phyloP scores from a whole-genome alignment of 2,329 filamentous ascomycete genomes.

The Diaporthe helianthi region DNA sequence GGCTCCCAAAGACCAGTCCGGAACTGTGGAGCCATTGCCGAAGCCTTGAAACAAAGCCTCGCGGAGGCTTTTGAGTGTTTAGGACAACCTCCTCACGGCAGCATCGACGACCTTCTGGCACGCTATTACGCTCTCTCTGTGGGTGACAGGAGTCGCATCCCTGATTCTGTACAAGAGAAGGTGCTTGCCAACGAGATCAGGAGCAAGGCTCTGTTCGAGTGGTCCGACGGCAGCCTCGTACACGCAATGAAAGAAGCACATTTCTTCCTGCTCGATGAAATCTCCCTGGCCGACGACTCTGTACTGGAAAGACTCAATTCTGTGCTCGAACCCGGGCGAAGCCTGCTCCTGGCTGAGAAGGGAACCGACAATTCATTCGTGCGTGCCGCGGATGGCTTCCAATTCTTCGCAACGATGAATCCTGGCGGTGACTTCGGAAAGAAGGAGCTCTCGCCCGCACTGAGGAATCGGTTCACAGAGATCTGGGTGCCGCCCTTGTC shows the following conservation, averaged over 20 bases:
- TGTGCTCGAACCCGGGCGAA: slow-evolving; percentile 87
- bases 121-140: slow-evolving; percentile 63
- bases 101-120: slow-evolving; percentile 63
- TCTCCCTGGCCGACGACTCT: slow-evolving; percentile 96
- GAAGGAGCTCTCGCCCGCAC: slow-evolving; percentile 91
- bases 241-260: slow-evolving; percentile 90
- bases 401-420: slow-evolving; percentile 99
- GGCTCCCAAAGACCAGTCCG: slow-evolving; percentile 91
- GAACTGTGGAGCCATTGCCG: slow-evolving; percentile 78
- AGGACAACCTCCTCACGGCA: slow-evolving; percentile 45
- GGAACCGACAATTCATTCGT: slow-evolving; percentile 84
- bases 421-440: slow-evolving; percentile 98
- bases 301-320: slow-evolving; percentile 96
- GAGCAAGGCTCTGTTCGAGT: slow-evolving; percentile 90
- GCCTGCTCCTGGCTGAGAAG: slow-evolving; percentile 91
- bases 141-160: slow-evolving; percentile 53
- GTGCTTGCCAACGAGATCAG: slow-evolving; percentile 62
- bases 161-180: slow-evolving; percentile 54
- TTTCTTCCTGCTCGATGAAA: slow-evolving; percentile 95
- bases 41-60: slow-evolving; percentile 70
- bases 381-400: slow-evolving; percentile 78
- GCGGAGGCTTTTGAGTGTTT: slow-evolving; percentile 51
- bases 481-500: slow-evolving; percentile 96
- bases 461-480: slow-evolving; percentile 96
- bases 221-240: slow-evolving; percentile 92